Percentiles rank a stretch among this genome's conserved stretches.
These are phyloP conservation scores for Xylaria digitata DNA, from an alignment of 2,329 filamentous ascomycete species.

Conservation along the genomic window DNA sequence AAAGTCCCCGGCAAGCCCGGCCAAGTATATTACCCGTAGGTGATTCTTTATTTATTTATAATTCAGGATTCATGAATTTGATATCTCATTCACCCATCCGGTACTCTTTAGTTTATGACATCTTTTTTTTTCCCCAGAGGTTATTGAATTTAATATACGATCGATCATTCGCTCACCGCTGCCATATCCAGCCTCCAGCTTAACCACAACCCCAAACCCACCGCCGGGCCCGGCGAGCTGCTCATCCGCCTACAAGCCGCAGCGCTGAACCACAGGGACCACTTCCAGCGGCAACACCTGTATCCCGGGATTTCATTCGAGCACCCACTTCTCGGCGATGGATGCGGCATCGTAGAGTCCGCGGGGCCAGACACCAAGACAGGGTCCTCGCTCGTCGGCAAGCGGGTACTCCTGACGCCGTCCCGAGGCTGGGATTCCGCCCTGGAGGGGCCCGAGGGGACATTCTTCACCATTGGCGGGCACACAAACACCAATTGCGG, in stretches of 20 bases:
- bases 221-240: constrained; percentile 74
- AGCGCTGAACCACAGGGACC: constrained; percentile 93
- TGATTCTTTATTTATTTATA: not conserved
- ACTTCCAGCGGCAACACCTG: constrained; percentile 91
- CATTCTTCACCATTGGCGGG: constrained; percentile 75
- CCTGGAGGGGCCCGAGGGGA: constrained; percentile 78
- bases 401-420: constrained; percentile 82
- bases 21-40: constrained; percentile 84
- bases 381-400: constrained; percentile 55
- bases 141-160: not conserved
- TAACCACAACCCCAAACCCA: constrained; percentile 70
- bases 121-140: not conserved
- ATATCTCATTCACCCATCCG: not conserved
- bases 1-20: constrained; percentile 85
- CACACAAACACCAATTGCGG: constrained; percentile 72
- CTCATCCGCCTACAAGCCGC: constrained; percentile 81
- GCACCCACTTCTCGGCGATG: constrained; percentile 84
- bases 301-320: constrained; percentile 88
- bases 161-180: constrained; percentile 14
- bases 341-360: constrained; percentile 77
- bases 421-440: constrained; percentile 79
- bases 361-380: constrained; percentile 63
- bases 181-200: constrained; percentile 64
- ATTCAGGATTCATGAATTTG: not conserved
- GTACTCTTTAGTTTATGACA: not conserved